Base-by-base conservation (phyloP, 257 asterid genomes). In the Ilex aquifolium region DNA sequence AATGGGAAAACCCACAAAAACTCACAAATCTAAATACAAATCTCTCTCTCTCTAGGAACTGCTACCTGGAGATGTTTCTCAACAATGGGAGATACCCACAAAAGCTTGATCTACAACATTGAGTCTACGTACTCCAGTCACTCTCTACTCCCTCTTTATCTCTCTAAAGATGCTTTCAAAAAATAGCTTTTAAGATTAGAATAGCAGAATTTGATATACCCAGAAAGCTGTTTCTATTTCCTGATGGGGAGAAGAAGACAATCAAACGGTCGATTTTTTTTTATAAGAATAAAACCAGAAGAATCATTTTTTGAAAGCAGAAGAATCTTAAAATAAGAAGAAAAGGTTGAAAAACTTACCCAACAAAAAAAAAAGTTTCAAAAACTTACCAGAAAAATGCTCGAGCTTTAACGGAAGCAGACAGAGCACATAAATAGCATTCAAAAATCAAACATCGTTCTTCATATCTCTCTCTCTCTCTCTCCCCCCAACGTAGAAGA, bases 361-460 rank as follows among this genome's bases (percentile, higher is more conserved):
- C 27, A 21, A 21, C 10, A 57, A 49, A 64, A 60, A 76, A 62
- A 64, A 72, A 65, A 69, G 59, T 62, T 63, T 72, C 59, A 71
- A 70, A 76, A 67, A 65, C 69, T 64, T 17, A 66, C 70, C 56
- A 56, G 53, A 59, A 74, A 61, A 63, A 59, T 32, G 17, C 51
- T 64, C 44, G 57, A 67, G 74, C 64, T 46, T 40, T 66, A 21
- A 31, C 49, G 55, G 69, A 67, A 77, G 44, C 74, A 57, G 72
- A 76, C 85, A 73, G 71, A 65, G 32, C 6, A 56, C 44, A 64
- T 71, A 68, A 57, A 72, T 48, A 46, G 50, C 63, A 60, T 76
- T 82, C 85, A 21, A 84, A 85, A 82, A 69, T 79, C 70, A 68
- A 76, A 63, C 61, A 59, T 62, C 65, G 44, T 36, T 8, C 42